Conservation (phyloP, 805 yeast species). For the Sugiyamaella marilandica region DNA sequence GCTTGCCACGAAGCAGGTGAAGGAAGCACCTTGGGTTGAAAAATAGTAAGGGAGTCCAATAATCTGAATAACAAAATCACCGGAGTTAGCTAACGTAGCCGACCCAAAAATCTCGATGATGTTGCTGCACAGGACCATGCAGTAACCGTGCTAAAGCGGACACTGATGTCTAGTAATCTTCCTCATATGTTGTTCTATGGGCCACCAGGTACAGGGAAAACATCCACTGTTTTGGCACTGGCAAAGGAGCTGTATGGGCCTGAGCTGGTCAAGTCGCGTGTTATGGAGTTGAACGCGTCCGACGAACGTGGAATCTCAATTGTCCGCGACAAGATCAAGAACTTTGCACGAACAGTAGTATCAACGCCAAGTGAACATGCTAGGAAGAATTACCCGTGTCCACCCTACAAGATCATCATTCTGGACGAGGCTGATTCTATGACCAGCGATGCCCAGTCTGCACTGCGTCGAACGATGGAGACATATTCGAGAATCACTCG, state of each 20-base stretch:
- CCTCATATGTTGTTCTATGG: conserved; percentile 87
- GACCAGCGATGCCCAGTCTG: conserved; percentile 93
- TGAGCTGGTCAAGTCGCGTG: conserved; percentile 75
- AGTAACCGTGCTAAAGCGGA: conserved; percentile 71
- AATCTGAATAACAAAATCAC: neutral
- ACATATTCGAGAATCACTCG: conserved; percentile 84
- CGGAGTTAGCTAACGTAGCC: conserved; percentile 34
- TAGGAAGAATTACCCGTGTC: conserved; percentile 78
- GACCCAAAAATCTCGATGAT: conserved; percentile 83
- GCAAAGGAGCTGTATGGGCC: conserved; percentile 92
- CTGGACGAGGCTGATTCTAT: conserved; percentile 89
- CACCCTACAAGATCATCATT: conserved; percentile 90
- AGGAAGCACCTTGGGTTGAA: conserved; percentile 76
- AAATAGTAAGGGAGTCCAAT: conserved; percentile 49
- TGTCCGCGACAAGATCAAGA: conserved; percentile 94
- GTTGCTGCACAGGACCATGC: conserved; percentile 91
- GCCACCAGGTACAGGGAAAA: conserved; percentile 93
- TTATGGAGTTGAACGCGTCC: conserved; percentile 88
- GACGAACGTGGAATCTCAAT: conserved; percentile 98
- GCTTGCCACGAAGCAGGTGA: neutral
- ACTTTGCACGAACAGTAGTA: conserved; percentile 81
- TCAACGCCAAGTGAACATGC: conserved; percentile 74
- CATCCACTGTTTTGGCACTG: conserved; percentile 81
- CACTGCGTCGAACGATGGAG: conserved; percentile 81
- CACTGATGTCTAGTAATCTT: conserved; percentile 67